Conservation (phyloP, 2,329 filamentous ascomycete genomes). For the Capronia americana region DNA sequence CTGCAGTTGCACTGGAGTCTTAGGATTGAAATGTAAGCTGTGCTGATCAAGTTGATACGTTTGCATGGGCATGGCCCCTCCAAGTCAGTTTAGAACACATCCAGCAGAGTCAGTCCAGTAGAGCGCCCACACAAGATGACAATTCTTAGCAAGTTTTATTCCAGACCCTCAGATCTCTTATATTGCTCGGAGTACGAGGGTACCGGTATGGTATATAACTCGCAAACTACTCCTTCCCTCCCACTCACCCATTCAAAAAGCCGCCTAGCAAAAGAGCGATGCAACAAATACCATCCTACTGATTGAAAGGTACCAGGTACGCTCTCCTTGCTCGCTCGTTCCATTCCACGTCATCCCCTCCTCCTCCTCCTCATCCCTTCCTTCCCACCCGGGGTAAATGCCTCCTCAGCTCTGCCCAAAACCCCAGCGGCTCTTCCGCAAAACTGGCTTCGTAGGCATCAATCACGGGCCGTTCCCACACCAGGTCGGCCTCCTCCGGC, state of each 20-base stretch:
- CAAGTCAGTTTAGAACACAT: background rate
- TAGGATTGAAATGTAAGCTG: background rate
- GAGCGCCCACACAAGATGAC: background rate
- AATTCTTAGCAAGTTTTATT: background rate
- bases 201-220: background rate
- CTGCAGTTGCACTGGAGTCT: background rate
- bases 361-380: background rate
- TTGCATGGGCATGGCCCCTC: background rate
- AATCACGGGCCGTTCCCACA: conserved; percentile 66
- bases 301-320: background rate
- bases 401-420: conserved; percentile 36
- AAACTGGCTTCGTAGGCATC: conserved; percentile 65
- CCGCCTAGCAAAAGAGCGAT: background rate
- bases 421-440: conserved; percentile 51
- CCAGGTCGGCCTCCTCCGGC: conserved; percentile 54
- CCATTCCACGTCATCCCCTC: background rate
- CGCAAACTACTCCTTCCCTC: background rate
- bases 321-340: background rate
- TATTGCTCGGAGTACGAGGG: no score
- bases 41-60: background rate
- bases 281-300: background rate
- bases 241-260: background rate
- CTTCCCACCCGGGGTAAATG: background rate
- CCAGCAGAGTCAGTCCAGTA: background rate
- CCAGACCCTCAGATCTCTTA: background rate